phyloP scores from a whole-genome alignment of 2,329 filamentous ascomycete species.

The Drechslerella dactyloides region DNA sequence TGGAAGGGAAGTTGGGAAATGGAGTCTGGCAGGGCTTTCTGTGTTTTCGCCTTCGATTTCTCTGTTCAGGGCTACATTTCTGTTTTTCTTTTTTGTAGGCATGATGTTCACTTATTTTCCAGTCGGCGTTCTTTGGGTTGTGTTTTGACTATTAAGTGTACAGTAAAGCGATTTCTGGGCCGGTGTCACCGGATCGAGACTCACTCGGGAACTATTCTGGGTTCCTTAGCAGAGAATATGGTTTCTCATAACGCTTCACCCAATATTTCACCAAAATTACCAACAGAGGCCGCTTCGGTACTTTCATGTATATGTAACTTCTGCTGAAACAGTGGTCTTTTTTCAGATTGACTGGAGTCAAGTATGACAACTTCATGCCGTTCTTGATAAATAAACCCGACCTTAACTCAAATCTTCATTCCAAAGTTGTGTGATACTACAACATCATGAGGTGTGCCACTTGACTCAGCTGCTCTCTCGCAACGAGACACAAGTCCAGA shows the following conservation, averaged over 20 bases:
- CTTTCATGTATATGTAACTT: neutral
- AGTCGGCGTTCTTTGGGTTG: slow-evolving; percentile 10
- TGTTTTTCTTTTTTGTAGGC: neutral
- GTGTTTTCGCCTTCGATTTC: slow-evolving; percentile 7
- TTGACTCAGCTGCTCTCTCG: slow-evolving; percentile 13
- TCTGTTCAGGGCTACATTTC: neutral
- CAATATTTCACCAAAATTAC: neutral
- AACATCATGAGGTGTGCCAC: slow-evolving; percentile 16
- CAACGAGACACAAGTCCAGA: slow-evolving; percentile 12
- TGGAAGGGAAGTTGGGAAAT: slow-evolving; percentile 34
- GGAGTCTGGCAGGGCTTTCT: slow-evolving; percentile 41
- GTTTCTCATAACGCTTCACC: neutral
- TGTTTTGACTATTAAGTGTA: slow-evolving; percentile 26
- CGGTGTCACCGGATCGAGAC: slow-evolving; percentile 8
- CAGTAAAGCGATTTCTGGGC: slow-evolving; percentile 23
- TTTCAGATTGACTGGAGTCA: slow-evolving; percentile 2
- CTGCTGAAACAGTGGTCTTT: neutral
- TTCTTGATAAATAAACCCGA: neutral
- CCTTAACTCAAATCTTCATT: slow-evolving; percentile 12
- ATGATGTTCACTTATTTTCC: slow-evolving; percentile 8
- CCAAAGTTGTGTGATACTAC: slow-evolving; percentile 32
- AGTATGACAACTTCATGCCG: slow-evolving; percentile 14
- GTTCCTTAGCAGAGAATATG: neutral
- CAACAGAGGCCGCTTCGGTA: neutral
- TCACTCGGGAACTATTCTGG: neutral